Evolutionary conservation across 768 basidiomycete genomes (phyloP), one percentile per base, ranked within the genome.

Genomic region (Phanerochaete carnosa): DNA sequence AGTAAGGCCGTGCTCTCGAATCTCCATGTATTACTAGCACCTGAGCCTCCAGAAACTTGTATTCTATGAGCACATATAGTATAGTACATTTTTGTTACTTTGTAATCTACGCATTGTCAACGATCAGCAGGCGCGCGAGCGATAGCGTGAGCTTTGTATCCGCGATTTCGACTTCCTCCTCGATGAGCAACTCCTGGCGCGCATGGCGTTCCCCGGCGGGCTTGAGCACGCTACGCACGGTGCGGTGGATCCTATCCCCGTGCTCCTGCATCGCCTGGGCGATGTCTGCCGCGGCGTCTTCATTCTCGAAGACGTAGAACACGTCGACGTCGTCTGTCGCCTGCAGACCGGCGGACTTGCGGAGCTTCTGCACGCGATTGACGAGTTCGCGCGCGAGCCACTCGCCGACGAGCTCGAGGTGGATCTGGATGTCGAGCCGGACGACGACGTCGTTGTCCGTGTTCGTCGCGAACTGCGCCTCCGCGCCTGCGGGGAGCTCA

Each of bases 361-460:
- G 83, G 62, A 98, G 78, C 72, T 92, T 94, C 77, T 99, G 97
- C 45, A 98, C 88, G 57, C 95, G 89, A 65, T 95, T 96, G 64
- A 90, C 89, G 64, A 98, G 74, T 73, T 96, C 93, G 47, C 97
- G 85, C 49, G 92, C 88, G 26, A 95, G 80, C 80, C 93, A 95
- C 77, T 98, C 92, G 54, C 85, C 80, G 72, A 88, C 85, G 46
- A 98, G 82, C 63, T 98, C 94, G 0, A 89, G 82, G 68, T 97
- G 92, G 49, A 89, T 82, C 71, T 90, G 86, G 57, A 94, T 85
- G 74, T 99, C 97, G 43, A 99, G 85, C 50, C 96, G 82, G 62
- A 98, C 83, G 52, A 97, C 95, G 55, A 98, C 95, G 66, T 98
- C 95, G 68, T 90, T 92, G 75, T 98, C 93, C 23, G 94, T 94